Percentiles rank a stretch among this genome's conserved stretches.
Evolutionary conservation across 2,329 filamentous ascomycete species (phyloP).

Genomic region (Hyphodiscus sp.): DNA sequence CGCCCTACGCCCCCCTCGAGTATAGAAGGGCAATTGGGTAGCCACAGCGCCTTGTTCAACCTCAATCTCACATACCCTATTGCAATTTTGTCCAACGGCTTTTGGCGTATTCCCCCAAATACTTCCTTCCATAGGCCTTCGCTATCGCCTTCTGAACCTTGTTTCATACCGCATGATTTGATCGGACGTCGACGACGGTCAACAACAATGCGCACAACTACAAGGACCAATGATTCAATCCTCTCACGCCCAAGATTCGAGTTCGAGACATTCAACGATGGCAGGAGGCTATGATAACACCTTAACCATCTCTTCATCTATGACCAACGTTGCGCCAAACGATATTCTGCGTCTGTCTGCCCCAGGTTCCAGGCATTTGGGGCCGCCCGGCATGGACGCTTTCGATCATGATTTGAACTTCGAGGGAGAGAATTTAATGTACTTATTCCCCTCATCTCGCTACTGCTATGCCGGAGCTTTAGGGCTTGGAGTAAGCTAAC

Average conservation of each 20-base stretch:
- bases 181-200: neutral
- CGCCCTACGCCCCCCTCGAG: too few relatives aligned
- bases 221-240: neutral
- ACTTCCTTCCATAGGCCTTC: neutral
- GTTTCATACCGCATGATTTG: neutral
- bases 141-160: neutral
- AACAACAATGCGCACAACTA: neutral
- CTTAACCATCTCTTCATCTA: constrained; percentile 4
- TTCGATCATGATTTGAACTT: constrained; percentile 27
- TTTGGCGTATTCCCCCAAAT: neutral
- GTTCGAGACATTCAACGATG: neutral
- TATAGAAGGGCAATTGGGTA: neutral
- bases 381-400: constrained; percentile 20
- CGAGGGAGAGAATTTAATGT: constrained; percentile 25
- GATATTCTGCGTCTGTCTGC: constrained; percentile 24
- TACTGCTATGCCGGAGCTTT: neutral
- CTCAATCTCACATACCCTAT: neutral
- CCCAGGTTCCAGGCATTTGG: constrained; percentile 11
- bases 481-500: neutral
- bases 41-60: neutral
- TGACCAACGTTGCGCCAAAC: constrained; percentile 13
- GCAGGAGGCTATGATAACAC: neutral
- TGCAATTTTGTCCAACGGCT: neutral
- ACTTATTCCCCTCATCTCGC: constrained; percentile 9
- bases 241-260: neutral